Percentiles rank a stretch among this genome's conserved stretches.
Conservation (phyloP, 2,329 filamentous ascomycete genomes). For the Amesomyces nigricolor region DNA sequence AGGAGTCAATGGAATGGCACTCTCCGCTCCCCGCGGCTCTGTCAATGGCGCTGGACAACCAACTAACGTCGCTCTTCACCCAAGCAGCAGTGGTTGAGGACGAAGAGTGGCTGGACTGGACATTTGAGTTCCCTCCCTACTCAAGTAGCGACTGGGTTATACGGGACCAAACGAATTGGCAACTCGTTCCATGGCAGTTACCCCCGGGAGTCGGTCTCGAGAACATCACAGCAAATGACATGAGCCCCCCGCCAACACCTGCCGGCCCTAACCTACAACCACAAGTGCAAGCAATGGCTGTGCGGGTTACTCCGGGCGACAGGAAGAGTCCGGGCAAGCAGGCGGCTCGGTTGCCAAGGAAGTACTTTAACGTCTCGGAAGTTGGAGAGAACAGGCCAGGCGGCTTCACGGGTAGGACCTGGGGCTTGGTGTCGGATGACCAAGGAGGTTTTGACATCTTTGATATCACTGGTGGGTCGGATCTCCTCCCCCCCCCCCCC, state of each 20-base stretch:
- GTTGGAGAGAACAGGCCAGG: slow-evolving; percentile 4
- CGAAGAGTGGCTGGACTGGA: slow-evolving; percentile 6
- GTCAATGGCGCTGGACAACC: background rate
- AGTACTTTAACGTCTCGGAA: slow-evolving; percentile 8
- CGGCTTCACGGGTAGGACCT: background rate
- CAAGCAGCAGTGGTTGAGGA: background rate
- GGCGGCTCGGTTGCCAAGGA: background rate
- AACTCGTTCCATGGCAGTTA: background rate
- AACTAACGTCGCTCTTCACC: background rate
- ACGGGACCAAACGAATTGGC: background rate
- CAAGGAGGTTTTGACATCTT: slow-evolving; percentile 6
- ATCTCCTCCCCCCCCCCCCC: too few species aligned
- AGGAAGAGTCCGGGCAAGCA: rapidly evolving
- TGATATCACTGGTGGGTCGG: slow-evolving; percentile 5
- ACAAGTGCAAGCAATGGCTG: background rate
- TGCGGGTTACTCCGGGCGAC: background rate
- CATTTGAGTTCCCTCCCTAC: background rate
- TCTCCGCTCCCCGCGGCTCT: background rate
- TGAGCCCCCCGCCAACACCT: background rate
- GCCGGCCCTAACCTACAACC: background rate
- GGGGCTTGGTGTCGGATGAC: slow-evolving; percentile 3
- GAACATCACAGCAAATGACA: background rate
- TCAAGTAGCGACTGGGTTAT: background rate
- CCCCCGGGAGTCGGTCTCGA: background rate
- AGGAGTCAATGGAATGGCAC: background rate